Evolutionary conservation across 768 basidiomycete species (phyloP).

Genomic region (Pilatotrama ljubarskyi): DNA sequence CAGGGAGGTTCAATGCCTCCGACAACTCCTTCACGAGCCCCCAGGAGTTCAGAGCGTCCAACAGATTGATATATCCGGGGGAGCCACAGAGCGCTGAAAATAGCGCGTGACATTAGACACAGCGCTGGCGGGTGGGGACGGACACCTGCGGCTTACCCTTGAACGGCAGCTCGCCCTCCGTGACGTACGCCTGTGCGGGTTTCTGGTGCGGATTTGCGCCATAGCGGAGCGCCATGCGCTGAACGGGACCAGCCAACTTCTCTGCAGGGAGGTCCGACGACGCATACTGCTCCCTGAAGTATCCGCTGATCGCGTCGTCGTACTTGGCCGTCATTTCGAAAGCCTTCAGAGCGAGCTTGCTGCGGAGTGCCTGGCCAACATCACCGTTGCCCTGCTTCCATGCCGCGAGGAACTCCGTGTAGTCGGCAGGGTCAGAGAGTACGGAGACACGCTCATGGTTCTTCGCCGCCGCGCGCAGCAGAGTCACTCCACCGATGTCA

Average conservation of each 20-base stretch:
- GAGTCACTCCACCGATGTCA: slow-evolving; percentile 97
- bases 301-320: slow-evolving; percentile 93
- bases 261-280: slow-evolving; percentile 69
- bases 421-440: slow-evolving; percentile 87
- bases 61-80: slow-evolving; percentile 97
- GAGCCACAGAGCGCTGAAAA: slow-evolving; percentile 82
- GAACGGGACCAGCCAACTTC: slow-evolving; percentile 65
- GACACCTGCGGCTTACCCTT: slow-evolving; percentile 56
- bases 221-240: slow-evolving; percentile 86
- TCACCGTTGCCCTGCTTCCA: slow-evolving; percentile 77
- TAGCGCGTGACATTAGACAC: neutral
- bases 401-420: slow-evolving; percentile 74
- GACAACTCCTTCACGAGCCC: slow-evolving; percentile 94
- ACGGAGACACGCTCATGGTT: slow-evolving; percentile 94
- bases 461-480: slow-evolving; percentile 96
- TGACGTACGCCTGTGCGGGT: slow-evolving; percentile 94
- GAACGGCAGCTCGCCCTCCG: slow-evolving; percentile 88
- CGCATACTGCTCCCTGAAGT: slow-evolving; percentile 96
- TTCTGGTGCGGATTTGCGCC: slow-evolving; percentile 99
- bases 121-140: slow-evolving; percentile 1
- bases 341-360: slow-evolving; percentile 89
- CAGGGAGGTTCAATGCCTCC: slow-evolving; percentile 83
- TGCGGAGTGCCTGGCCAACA: slow-evolving; percentile 69
- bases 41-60: slow-evolving; percentile 97
- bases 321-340: slow-evolving; percentile 96